These are phyloP conservation scores for Tricholoma matsutake DNA, from an alignment of 768 basidiomycete species.

Conservation along the genomic window DNA sequence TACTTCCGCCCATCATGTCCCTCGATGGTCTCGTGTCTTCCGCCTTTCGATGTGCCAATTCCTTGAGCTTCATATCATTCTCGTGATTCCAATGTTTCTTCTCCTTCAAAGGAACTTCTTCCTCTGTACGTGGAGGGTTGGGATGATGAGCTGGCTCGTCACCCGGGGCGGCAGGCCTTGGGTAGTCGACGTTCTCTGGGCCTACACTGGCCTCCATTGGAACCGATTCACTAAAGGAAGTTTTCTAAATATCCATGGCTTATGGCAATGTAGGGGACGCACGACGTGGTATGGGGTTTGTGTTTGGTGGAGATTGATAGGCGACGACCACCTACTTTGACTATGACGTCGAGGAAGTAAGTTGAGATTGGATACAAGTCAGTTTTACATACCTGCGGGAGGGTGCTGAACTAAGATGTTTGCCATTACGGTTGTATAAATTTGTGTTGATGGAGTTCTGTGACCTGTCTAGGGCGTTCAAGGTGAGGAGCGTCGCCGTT, in stretches of 20 bases:
- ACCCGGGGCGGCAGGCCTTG: conserved; percentile 45
- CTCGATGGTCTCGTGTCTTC: conserved; percentile 50
- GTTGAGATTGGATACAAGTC: background rate
- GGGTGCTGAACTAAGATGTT: conserved; percentile 34
- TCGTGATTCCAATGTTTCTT: conserved; percentile 41
- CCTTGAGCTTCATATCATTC: conserved; percentile 43
- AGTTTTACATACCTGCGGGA: conserved; percentile 44
- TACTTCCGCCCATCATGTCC: conserved; percentile 30
- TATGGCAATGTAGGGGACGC: conserved; percentile 9
- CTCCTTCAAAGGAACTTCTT: conserved; percentile 46
- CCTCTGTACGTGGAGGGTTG: conserved; percentile 41
- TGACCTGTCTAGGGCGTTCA: background rate
- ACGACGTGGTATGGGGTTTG: conserved; percentile 34
- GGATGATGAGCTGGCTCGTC: conserved; percentile 29
- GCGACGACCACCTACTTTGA: conserved; percentile 52
- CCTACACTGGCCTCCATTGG: conserved; percentile 12
- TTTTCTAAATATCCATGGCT: background rate
- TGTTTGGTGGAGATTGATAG: conserved; percentile 42
- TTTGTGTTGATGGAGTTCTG: background rate
- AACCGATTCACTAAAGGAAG: conserved; percentile 13
- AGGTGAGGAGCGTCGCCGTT: too few species aligned
- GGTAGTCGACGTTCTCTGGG: conserved; percentile 41
- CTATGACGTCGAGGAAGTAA: conserved; percentile 14
- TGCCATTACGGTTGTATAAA: conserved; percentile 25
- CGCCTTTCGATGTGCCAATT: conserved; percentile 42